Percentiles rank a stretch among this genome's conserved stretches.
Evolutionary conservation across 768 basidiomycete genomes (phyloP).

Genomic region (Heimioporus sp.): DNA sequence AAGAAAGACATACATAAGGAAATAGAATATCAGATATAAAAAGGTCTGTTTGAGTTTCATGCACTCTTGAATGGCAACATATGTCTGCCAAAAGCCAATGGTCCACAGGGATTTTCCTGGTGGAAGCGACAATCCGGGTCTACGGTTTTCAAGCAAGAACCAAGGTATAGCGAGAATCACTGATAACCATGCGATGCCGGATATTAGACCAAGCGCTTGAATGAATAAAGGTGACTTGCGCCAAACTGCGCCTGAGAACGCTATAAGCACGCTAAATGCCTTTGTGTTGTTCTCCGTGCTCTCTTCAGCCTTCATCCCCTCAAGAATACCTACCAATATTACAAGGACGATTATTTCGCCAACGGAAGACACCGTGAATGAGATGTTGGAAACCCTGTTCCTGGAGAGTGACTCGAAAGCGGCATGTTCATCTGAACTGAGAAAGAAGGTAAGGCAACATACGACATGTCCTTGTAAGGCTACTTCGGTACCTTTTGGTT

Average conservation of each 20-base stretch:
- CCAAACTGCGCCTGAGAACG: constrained; percentile 79
- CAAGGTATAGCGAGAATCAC: constrained; percentile 70
- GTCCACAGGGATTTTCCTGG: constrained; percentile 53
- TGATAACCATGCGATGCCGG: constrained; percentile 17
- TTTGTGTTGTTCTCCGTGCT: constrained; percentile 73
- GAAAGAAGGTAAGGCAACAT: not conserved
- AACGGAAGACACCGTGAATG: constrained; percentile 64
- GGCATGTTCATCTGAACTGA: constrained; percentile 50
- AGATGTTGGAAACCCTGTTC: constrained; percentile 74
- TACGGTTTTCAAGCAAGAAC: constrained; percentile 67
- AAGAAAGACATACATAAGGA: constrained; percentile 55
- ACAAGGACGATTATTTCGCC: constrained; percentile 71
- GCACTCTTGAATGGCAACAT: constrained; percentile 61
- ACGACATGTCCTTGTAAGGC: not conserved
- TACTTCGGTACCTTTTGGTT: constrained; percentile 43
- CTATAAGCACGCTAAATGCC: constrained; percentile 74
- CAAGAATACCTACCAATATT: constrained; percentile 73
- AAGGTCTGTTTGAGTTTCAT: constrained; percentile 70
- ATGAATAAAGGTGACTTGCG: constrained; percentile 36
- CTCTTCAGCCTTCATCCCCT: constrained; percentile 56
- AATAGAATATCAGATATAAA: constrained; percentile 71
- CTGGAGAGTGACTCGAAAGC: constrained; percentile 60
- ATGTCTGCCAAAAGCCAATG: constrained; percentile 67
- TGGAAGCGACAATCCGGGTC: constrained; percentile 63
- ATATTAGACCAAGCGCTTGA: not conserved